Percentiles rank a stretch among this genome's conserved stretches.
Evolutionary conservation across 169 alveolate genomes (phyloP).

Genomic region (Plasmodium blacklocki): DNA sequence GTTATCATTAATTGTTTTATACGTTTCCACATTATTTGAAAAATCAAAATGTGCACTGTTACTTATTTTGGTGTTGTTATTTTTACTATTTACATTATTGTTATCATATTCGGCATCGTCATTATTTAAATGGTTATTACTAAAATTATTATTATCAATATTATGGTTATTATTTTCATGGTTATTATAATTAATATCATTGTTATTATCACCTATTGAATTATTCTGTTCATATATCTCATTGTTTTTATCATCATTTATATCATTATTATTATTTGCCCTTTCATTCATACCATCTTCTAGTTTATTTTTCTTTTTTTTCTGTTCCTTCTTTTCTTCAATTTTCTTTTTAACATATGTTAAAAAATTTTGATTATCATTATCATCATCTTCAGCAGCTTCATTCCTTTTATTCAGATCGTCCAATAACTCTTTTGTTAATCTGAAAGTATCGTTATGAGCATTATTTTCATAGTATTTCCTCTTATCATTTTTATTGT

Average conservation of each 20-base stretch:
- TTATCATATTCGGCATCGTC: not conserved
- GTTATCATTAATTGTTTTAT: constrained; percentile 44
- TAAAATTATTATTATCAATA: not conserved
- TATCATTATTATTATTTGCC: constrained; percentile 16
- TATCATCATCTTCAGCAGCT: constrained; percentile 18
- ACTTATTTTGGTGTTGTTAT: constrained; percentile 19
- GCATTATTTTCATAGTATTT: constrained; percentile 9
- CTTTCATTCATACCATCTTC: constrained; percentile 25
- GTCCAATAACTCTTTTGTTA: constrained; percentile 55
- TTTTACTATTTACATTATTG: not conserved
- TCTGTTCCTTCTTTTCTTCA: constrained; percentile 46
- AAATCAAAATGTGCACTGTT: constrained; percentile 8
- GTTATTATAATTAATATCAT: not conserved
- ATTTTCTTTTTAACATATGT: constrained; percentile 62
- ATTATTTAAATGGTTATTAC: not conserved
- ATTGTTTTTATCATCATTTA: too few species aligned
- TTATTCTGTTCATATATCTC: not conserved
- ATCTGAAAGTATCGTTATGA: constrained; percentile 17
- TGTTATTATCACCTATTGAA: too few species aligned
- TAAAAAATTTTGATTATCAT: constrained; percentile 43
- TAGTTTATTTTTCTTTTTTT: constrained; percentile 25
- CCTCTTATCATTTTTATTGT: constrained; percentile 8
- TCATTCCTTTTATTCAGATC: constrained; percentile 45
- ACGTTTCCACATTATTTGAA: constrained; percentile 20
- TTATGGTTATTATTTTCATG: not conserved